Evolutionary conservation across 2,329 filamentous ascomycete species (phyloP), one percentile per base, ranked within the genome.

Genomic region (Knoxdaviesia proteae): DNA sequence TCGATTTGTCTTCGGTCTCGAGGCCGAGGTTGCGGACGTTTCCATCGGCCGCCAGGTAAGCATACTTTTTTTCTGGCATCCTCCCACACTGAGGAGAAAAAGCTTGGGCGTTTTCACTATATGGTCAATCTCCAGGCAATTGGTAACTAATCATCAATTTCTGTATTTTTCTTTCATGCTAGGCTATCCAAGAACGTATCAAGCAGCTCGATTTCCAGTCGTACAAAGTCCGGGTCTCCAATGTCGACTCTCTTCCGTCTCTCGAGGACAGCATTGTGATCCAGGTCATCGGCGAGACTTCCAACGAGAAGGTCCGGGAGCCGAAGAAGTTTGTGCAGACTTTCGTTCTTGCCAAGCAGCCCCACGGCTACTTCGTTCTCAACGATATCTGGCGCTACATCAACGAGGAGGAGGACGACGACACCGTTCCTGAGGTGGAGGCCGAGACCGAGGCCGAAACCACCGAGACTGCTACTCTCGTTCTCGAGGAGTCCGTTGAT

Each of bases 311-410:
- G 62, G 77, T 75, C 40, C 78, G 79, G 49, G 83, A 90, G 46
- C 84, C 88, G 54, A 87, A 83, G 68, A 94, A 94, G 61, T 98
- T 98, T 56, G 81, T 87, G 36, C 90, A 98, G 69, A 96, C 88
- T 42, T 98, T 98, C 53, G 84, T 98, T 48, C 81, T 98, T 48
- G 90, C 90, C 40, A 78, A 88, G 61, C 90, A 98, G 65, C 84
- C 84, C 41, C 93, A 88, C 45, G 90, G 90, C 49, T 98, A 96
- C 68, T 98, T 93, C 53, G 88, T 98, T 34, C 74, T 98, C 53
- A 98, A 98, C 61, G 90, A 98, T 56, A 94, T 98, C 58, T 84
- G 96, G 67, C 75, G 90, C 52, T 96, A 92, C 62, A 77, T 98
- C 50, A 77, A 80, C 49, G 84, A 90, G 47, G 82, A 88, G 52